Conservation (phyloP, 73 alveolate genomes). For the Loxodes magnus region DNA sequence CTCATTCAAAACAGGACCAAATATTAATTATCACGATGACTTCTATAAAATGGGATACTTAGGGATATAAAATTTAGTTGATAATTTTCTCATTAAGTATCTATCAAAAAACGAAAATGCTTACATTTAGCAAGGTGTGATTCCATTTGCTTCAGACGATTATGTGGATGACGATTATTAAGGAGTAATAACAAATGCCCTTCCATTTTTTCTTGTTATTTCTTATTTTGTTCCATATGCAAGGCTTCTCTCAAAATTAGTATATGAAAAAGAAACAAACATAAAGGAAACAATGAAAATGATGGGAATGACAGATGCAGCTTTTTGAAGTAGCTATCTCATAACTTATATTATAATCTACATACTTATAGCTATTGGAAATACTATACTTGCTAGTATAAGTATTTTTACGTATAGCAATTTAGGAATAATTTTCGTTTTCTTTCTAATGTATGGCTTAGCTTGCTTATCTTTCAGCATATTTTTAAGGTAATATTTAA, state of each 20-base stretch:
- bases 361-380: conserved; percentile 49
- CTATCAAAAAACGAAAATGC: conserved; percentile 9
- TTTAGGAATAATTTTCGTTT: conserved; percentile 50
- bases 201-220: conserved; percentile 9
- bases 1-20: neutral
- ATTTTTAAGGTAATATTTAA: no score
- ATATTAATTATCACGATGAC: neutral
- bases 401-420: conserved; percentile 41
- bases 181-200: neutral
- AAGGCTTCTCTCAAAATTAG: neutral
- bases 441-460: conserved; percentile 56
- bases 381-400: no score
- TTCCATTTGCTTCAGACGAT: conserved; percentile 13
- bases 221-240: conserved; percentile 4
- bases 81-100: conserved; percentile 11
- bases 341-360: conserved; percentile 58
- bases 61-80: conserved; percentile 5
- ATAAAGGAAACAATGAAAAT: conserved; percentile 96
- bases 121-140: neutral
- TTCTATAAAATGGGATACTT: neutral
- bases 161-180: conserved; percentile 14
- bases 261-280: conserved; percentile 82
- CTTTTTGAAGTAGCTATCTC: conserved; percentile 87
- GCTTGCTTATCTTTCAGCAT: conserved; percentile 39
- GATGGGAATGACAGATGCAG: conserved; percentile 92